Conservation (phyloP, 1,139 yeast species). For the Meyerozyma guilliermondii region DNA sequence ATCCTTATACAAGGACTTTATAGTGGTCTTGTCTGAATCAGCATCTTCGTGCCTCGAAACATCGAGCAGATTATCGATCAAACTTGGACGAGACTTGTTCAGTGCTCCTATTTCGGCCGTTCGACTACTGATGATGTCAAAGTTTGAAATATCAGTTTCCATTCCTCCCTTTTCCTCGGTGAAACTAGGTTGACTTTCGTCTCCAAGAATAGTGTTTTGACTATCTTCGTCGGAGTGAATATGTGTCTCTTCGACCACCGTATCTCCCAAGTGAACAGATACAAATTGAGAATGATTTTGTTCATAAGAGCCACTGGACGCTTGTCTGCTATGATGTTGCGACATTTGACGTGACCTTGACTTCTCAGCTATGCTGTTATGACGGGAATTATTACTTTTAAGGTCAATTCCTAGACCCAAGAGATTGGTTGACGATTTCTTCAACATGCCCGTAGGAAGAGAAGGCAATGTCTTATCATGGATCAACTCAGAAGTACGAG, state of each 20-base stretch:
- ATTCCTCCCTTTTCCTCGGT: slow-evolving; percentile 3
- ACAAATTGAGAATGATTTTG: slow-evolving; percentile 11
- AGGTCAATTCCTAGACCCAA: slow-evolving; percentile 30
- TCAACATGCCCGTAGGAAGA: slow-evolving; percentile 13
- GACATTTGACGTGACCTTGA: neutral
- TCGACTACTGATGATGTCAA: slow-evolving; percentile 27
- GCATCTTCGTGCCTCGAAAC: slow-evolving; percentile 4
- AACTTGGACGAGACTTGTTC: slow-evolving; percentile 20
- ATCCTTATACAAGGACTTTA: slow-evolving; percentile 20
- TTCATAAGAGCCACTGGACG: neutral
- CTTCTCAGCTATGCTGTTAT: slow-evolving; percentile 1
- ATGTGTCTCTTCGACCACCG: neutral
- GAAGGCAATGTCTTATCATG: slow-evolving; percentile 9
- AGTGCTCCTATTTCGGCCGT: slow-evolving; percentile 28
- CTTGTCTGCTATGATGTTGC: neutral
- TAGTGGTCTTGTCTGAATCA: slow-evolving; percentile 6
- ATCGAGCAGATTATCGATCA: slow-evolving; percentile 15
- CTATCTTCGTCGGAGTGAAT: slow-evolving; percentile 12
- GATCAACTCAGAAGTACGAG: neutral
- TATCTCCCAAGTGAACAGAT: slow-evolving; percentile 19
- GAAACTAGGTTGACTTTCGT: slow-evolving; percentile 20
- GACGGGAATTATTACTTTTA: slow-evolving; percentile 5
- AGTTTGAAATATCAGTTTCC: slow-evolving; percentile 24
- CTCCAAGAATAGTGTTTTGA: slow-evolving; percentile 12
- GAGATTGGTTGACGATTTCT: slow-evolving; percentile 21